Conservation (phyloP, 75 land plant genomes). For the Selaginella tamariscina region DNA sequence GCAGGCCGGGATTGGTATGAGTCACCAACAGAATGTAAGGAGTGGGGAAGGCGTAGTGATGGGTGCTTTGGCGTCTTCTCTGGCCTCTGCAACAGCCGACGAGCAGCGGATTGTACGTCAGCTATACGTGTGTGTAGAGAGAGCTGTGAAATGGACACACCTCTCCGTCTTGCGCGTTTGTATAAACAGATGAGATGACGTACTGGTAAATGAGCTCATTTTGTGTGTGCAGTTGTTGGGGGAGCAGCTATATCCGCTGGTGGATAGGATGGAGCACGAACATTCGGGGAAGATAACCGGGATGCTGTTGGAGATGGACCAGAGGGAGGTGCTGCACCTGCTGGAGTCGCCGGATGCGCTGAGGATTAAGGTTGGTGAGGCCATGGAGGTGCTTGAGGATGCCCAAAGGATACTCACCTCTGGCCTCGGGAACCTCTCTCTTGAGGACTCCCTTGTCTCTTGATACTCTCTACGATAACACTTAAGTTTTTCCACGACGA, state of each 20-base stretch:
- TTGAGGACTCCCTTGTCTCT: not conserved
- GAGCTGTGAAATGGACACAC: not conserved
- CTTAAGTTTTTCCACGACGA: too few species aligned
- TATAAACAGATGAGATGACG: too few species aligned
- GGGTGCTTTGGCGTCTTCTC: not conserved
- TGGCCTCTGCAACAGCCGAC: not conserved
- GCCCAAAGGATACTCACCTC: not conserved
- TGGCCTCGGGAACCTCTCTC: not conserved
- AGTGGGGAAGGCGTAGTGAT: not conserved
- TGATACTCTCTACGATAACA: too few species aligned
- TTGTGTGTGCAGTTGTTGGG: not conserved
- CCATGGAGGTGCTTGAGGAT: not conserved
- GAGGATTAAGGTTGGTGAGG: not conserved
- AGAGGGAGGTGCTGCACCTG: not conserved
- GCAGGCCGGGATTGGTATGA: not conserved
- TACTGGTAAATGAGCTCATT: too few species aligned
- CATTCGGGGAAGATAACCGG: not conserved
- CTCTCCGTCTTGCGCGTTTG: not conserved
- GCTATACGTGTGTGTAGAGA: too few species aligned
- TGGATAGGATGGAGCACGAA: not conserved
- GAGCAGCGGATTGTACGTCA: not conserved
- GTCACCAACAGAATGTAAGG: not conserved
- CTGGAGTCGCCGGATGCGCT: not conserved
- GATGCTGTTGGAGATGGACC: not conserved
- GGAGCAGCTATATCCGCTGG: not conserved